Base-by-base conservation (phyloP, 2,329 filamentous ascomycete species). In the Bisporella sp. region DNA sequence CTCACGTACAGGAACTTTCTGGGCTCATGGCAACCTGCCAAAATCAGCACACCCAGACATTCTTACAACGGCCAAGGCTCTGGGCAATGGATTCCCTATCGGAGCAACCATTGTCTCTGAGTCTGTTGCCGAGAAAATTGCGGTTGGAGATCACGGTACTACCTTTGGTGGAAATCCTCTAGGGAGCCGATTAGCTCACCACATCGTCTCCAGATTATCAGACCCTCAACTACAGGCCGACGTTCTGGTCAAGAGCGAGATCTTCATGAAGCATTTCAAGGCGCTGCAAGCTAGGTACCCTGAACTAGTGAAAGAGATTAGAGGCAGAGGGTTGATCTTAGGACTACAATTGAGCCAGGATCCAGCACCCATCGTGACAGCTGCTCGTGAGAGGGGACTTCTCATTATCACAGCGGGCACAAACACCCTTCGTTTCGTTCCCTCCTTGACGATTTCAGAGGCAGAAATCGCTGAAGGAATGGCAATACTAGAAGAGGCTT, bases 31-130 rank as follows among this genome's bases (percentile, higher is more conserved):
- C 8, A 74, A 76, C 51, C 77, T 93, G 29, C 85, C 88, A 35
- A 73, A 77, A 59, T 84, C 87, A 57, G 89, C 90, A 1, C 93
- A 99, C 66, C 93, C 93, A 5, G 93, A 99, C 63, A 85, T 99
- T 57, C 71, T 99, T 56, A 96, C 92, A 11, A 92, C 88, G 0
- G 93, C 93, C 51, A 99, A 99, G 73, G 93, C 93, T 1, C 82
- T 99, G 2, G 93, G 93, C 12, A 99, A 99, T 64, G 93, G 93
- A 5, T 92, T 96, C 68, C 93, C 93, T 45, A 91, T 99, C 58
- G 93, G 89, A 46, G 93, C 93, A 5, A 88, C 86, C 4, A 79
- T 81, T 47, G 75, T 78, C 35, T 78, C 73, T 57, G 63, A 63
- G 49, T 72, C 76, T 29, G 87, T 95, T 1, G 83, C 81, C 31